A percentile compares a stretch with the other conserved stretches of the same genome.
Conservation (phyloP, 2,329 filamentous ascomycete genomes). For the Ilyonectria mors-panacis region DNA sequence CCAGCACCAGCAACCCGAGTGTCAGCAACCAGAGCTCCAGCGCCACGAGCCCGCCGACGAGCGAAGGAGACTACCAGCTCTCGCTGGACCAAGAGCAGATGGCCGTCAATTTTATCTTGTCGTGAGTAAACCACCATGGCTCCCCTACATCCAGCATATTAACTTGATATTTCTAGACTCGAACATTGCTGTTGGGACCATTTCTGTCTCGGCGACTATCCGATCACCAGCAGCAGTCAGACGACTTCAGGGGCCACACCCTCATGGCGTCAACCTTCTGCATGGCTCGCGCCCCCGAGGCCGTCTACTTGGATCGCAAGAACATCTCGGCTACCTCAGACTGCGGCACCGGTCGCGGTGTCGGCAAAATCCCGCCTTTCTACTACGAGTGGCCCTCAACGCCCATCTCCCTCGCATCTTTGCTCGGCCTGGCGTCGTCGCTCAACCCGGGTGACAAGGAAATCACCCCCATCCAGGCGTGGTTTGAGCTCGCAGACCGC, state of each 20-base stretch:
- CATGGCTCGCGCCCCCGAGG: slow-evolving; percentile 57
- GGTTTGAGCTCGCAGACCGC: slow-evolving; percentile 65
- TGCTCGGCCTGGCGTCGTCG: slow-evolving; percentile 62
- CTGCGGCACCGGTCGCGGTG: slow-evolving; percentile 31
- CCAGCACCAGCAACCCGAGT: slow-evolving; percentile 39
- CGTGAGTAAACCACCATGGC: slow-evolving; percentile 55
- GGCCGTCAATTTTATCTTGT: slow-evolving; percentile 68
- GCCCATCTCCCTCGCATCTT: slow-evolving; percentile 58
- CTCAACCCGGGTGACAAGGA: slow-evolving; percentile 60
- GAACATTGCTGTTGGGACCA: slow-evolving; percentile 69
- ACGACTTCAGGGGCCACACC: slow-evolving; percentile 57
- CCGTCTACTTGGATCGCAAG: slow-evolving; percentile 50
- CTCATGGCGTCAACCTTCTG: slow-evolving; percentile 62
- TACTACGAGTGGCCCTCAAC: slow-evolving; percentile 56
- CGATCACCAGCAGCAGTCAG: slow-evolving; percentile 50
- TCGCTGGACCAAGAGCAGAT: slow-evolving; percentile 59
- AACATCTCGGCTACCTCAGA: slow-evolving; percentile 38
- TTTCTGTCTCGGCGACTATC: slow-evolving; percentile 59
- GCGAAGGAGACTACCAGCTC: slow-evolving; percentile 47
- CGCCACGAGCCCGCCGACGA: slow-evolving; percentile 37
- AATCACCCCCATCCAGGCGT: slow-evolving; percentile 67
- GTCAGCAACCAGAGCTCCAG: slow-evolving; percentile 13
- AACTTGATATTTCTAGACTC: slow-evolving; percentile 53
- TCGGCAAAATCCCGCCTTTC: slow-evolving; percentile 37
- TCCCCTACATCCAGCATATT: not conserved